Evolutionary conservation across 176 grass and related monocot species (phyloP), one percentile per base, ranked within the genome.

Genomic region (Avena sativa): DNA sequence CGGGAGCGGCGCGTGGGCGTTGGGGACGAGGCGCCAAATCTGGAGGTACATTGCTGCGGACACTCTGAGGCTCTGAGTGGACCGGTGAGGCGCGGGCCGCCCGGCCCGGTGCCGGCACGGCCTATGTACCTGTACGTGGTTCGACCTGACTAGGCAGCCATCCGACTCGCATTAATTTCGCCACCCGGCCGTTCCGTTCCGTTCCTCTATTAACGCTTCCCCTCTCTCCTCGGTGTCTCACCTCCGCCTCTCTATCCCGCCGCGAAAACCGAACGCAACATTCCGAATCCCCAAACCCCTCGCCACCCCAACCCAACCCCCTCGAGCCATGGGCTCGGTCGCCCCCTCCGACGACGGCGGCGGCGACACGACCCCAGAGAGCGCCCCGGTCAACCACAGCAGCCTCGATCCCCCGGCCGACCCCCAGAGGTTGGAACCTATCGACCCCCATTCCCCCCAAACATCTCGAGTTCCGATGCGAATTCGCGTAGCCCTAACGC

Each of bases 361-460:
- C 46, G 68, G 68, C 79, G 47, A 55, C 52, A 85, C 59, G 81
- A 92, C 83, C 17, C 38, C 79, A 32, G 84, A 90, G 86, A 92
- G 48, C 80, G 85, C 90, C 55, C 79, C 90, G 76, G 82, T 58
- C 12, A 86, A 77, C 70, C 90, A 88, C 85, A 61, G 76, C 58
- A 76, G 71, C 28, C 88, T 67, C 51, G 63, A 32, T 16, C 49
- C 68, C 67, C 16, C 21, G 62, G 43, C 53, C 56, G 25, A 21
- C 34, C 50, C 71, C 49, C 13, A 62, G 10, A 61, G 85, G 32
- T 77, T 13, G 23, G 48, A 4, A 16, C 30, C 30, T 12, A 17
- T 9, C 67, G 8, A 77, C 74, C 34, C 16, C 73, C 16, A 30
- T 76, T 14, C 67, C 9, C 28, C 32, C 65, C 48, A 44, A 70